Conservation (phyloP, 148 eudicot species). For the Camellia lanceoleosa region DNA sequence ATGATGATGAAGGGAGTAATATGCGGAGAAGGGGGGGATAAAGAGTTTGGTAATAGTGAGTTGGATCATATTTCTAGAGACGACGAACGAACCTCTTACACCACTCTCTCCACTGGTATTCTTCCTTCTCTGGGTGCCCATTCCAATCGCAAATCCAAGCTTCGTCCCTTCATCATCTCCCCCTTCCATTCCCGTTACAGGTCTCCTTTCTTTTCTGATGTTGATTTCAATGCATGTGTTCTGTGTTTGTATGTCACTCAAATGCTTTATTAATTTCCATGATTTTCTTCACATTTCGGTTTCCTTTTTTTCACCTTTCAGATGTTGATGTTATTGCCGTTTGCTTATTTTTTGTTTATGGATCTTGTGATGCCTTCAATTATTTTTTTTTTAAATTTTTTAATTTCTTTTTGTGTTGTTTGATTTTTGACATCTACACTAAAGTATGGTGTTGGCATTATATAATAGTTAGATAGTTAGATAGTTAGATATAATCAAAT, state of each 20-base stretch:
- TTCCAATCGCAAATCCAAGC: conserved; percentile 33
- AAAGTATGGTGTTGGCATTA: no score
- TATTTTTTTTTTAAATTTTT: background rate
- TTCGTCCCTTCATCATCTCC: conserved; percentile 41
- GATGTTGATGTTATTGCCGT: background rate
- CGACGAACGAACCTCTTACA: conserved; percentile 41
- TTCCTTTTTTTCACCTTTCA: background rate
- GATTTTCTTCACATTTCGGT: background rate
- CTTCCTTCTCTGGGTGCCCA: conserved; percentile 77
- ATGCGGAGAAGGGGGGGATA: background rate
- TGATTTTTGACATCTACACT: background rate
- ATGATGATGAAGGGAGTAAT: background rate
- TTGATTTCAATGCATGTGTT: no score
- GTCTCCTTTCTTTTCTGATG: conserved; percentile 16
- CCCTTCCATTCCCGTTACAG: conserved; percentile 51
- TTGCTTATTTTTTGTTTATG: background rate
- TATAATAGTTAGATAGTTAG: no score
- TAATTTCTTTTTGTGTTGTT: background rate
- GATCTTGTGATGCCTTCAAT: background rate
- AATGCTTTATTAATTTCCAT: background rate
- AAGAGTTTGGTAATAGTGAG: conserved; percentile 10
- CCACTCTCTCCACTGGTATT: conserved; percentile 41
- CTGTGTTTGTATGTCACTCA: background rate
- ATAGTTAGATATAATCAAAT: no score
- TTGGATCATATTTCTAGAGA: conserved; percentile 21